Evolutionary conservation across 2,329 filamentous ascomycete genomes (phyloP), one percentile per base, ranked within the genome.

Genomic region (Lecanicillium sp.): DNA sequence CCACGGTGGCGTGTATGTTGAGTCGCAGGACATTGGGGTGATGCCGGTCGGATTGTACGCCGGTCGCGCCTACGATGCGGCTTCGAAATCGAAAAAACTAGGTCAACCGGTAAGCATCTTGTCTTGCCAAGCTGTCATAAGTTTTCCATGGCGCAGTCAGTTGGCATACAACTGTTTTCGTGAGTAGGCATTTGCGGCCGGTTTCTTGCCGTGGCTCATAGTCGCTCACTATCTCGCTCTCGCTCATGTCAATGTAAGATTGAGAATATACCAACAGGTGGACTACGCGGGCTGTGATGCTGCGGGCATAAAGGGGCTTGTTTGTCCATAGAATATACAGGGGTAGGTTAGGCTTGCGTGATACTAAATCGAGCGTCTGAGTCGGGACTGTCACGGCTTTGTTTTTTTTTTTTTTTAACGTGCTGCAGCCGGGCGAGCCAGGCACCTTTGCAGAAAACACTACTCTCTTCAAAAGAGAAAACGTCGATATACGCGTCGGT

Each of bases 1-100:
- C 27, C 7, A 38, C 9, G 5, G 52, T 45, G n/a, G 43, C 37
- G 24, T 47, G 44, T 14, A 54, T 46, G 12, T 27, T 35, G 21
- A 54, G 29, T 17, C 44, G 50, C 38, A 53, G 24, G 35, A 55
- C 62, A 49, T 58, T 61, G 19, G 40, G 48, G n/a, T 52, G 43
- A 32, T 32, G 15, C 5, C 29, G 15, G 29, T 32, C 29, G 29
- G 29, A 32, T n/a, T 32, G 29, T n/a, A 32, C 15, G 15, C 29
- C 29, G 29, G 29, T 32, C 11, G 11, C 29, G 15, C 11, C 29
- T 14, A 32, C 12, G 29, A 32, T n/a, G 15, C 29, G 29, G 29
- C 11, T 32, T 10, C 29, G 11, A 32, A 32, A 32, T 32, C 29
- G 29, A 32, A 32, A 32, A 32, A 14, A 32, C 29, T 32, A 32